These are phyloP conservation scores for Aristolochia californica DNA, from an alignment of 164 flowering plant species.

Conservation along the genomic window DNA sequence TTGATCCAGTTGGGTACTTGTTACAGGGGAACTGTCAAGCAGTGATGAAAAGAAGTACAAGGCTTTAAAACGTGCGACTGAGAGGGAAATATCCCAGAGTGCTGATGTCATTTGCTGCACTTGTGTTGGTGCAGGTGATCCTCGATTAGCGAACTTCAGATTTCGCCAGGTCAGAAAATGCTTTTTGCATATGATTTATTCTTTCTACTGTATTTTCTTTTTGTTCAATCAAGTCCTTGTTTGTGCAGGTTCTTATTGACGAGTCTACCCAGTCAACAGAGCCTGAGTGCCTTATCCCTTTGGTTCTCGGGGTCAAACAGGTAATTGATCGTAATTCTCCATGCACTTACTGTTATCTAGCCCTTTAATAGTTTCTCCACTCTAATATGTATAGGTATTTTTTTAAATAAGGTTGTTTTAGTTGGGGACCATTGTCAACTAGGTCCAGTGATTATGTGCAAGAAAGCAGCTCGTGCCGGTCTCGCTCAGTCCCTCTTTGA, in stretches of 20 bases:
- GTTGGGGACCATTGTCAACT: constrained; percentile 99
- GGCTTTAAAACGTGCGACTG: constrained; percentile 91
- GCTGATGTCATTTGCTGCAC: constrained; percentile 99
- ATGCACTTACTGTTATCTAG: background rate
- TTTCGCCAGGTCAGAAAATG: constrained; percentile 79
- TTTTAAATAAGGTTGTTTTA: constrained; percentile 63
- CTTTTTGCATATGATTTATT: background rate
- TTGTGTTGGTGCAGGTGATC: constrained; percentile 99
- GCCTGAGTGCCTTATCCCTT: constrained; percentile 97
- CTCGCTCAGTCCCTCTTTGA: constrained; percentile 97
- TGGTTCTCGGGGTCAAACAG: constrained; percentile 99
- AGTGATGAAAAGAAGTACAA: constrained; percentile 99
- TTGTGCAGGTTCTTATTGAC: constrained; percentile 90
- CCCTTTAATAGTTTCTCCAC: background rate
- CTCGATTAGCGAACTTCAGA: constrained; percentile 89
- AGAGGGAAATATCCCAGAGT: constrained; percentile 98
- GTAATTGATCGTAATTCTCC: constrained; percentile 18
- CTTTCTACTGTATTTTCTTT: background rate
- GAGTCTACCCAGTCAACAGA: constrained; percentile 99
- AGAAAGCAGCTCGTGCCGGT: constrained; percentile 99
- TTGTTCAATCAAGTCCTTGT: background rate
- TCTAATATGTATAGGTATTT: background rate
- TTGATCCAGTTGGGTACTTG: background rate
- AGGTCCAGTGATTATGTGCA: constrained; percentile 99
- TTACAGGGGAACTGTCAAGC: constrained; percentile 79